These are phyloP conservation scores for Myxozyma monticola DNA, from an alignment of 805 yeast genomes.

Conservation along the genomic window DNA sequence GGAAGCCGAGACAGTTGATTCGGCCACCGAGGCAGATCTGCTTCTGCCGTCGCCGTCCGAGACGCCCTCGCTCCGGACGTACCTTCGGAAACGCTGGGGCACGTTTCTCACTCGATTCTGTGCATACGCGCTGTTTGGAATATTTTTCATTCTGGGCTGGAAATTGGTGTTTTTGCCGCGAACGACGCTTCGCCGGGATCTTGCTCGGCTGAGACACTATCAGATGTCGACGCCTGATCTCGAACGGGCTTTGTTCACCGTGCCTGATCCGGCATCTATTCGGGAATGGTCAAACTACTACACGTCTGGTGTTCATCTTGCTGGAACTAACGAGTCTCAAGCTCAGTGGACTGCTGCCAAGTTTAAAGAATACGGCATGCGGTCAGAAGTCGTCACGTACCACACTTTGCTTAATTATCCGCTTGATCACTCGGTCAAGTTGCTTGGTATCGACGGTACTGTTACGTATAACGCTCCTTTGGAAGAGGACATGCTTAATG, in stretches of 20 bases:
- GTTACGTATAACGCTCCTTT: slow-evolving; percentile 54
- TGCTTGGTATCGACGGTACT: slow-evolving; percentile 41
- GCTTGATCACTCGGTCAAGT: slow-evolving; percentile 50
- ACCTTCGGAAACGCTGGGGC: slow-evolving; percentile 29
- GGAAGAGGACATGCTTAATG: slow-evolving; percentile 52
- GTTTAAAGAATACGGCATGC: slow-evolving; percentile 61
- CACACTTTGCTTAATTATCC: slow-evolving; percentile 69
- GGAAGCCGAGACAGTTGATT: slow-evolving; percentile 13
- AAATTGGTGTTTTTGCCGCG: slow-evolving; percentile 77
- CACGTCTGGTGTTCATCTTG: slow-evolving; percentile 38
- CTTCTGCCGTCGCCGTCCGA: slow-evolving; percentile 30
- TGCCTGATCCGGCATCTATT: slow-evolving; percentile 41
- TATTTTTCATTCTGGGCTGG: slow-evolving; percentile 54
- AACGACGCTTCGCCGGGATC: slow-evolving; percentile 79
- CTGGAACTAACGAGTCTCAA: slow-evolving; percentile 42
- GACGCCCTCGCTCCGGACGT: slow-evolving; percentile 10
- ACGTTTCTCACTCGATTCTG: slow-evolving; percentile 41
- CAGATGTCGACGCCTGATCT: slow-evolving; percentile 67
- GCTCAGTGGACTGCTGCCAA: slow-evolving; percentile 59
- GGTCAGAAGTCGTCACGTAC: slow-evolving; percentile 54
- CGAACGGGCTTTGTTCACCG: slow-evolving; percentile 57
- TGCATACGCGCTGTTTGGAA: slow-evolving; percentile 51
- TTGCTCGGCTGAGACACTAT: slow-evolving; percentile 69
- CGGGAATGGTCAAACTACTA: slow-evolving; percentile 52
- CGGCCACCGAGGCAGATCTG: slow-evolving; percentile 26